phyloP scores from a whole-genome alignment of 129 eudicot genomes.

The Saussurea involucrata region DNA sequence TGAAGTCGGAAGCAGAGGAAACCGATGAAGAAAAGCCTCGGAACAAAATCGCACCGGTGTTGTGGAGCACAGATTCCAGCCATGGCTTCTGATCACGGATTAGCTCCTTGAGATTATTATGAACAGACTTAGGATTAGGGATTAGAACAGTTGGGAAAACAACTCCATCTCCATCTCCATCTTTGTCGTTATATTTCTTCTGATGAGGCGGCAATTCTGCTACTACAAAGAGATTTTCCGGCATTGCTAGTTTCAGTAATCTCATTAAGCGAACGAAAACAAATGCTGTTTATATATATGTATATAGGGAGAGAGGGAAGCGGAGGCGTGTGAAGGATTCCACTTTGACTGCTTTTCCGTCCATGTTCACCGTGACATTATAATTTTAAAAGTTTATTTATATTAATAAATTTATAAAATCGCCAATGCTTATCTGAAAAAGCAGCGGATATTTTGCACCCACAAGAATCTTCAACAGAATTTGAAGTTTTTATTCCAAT shows the following conservation, averaged over 20 bases:
- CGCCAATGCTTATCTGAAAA: background rate
- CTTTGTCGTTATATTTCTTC: constrained; percentile 26
- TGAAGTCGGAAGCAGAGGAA: constrained; percentile 66
- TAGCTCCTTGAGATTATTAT: constrained; percentile 20
- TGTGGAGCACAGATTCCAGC: constrained; percentile 49
- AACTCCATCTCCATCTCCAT: constrained; percentile 11
- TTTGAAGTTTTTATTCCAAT: background rate
- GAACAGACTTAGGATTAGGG: constrained; percentile 26
- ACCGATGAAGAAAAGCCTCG: constrained; percentile 53
- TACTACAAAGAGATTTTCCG: constrained; percentile 35
- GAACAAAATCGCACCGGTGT: constrained; percentile 67
- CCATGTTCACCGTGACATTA: background rate
- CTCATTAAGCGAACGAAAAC: background rate
- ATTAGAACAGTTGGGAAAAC: constrained; percentile 60
- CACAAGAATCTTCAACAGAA: background rate
- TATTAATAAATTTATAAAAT: background rate
- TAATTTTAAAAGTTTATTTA: background rate
- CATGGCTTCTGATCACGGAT: constrained; percentile 55
- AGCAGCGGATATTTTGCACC: background rate
- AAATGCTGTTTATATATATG: background rate
- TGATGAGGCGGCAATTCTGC: constrained; percentile 54
- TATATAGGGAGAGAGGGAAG: background rate
- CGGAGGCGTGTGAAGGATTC: background rate
- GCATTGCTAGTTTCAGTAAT: constrained; percentile 26
- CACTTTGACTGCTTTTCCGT: background rate